A percentile compares a stretch with the other conserved stretches of the same genome.
Evolutionary conservation across 2,329 filamentous ascomycete genomes (phyloP).

Genomic region (Cladobotryum protrusum): DNA sequence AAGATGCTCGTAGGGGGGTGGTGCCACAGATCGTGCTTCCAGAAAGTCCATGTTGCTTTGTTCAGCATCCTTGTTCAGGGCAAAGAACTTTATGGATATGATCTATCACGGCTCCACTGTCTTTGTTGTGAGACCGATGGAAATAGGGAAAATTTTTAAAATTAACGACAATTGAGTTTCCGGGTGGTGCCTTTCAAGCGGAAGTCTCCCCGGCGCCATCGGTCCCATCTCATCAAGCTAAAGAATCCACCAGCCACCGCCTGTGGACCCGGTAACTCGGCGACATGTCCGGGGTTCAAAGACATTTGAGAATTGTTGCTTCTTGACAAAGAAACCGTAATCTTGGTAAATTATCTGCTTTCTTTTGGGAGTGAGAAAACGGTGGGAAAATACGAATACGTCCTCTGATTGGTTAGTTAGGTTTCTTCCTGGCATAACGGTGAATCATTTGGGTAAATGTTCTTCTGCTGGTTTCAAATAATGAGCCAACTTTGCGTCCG

Average conservation of each 20-base stretch:
- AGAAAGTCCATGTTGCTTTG: neutral
- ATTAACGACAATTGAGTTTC: conserved; percentile 18
- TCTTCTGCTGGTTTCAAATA: no score
- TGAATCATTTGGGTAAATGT: no score
- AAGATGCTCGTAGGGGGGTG: no score
- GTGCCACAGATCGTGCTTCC: no score
- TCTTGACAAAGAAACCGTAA: neutral
- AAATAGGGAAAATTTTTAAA: conserved; percentile 20
- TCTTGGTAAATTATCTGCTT: neutral
- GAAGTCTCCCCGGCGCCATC: conserved; percentile 29
- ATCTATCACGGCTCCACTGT: no score
- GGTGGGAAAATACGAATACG: neutral
- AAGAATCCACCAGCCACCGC: no score
- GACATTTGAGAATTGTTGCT: neutral
- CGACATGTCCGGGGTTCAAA: neutral
- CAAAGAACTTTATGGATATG: no score
- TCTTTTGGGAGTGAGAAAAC: neutral
- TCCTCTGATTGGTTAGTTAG: no score
- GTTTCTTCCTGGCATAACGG: no score
- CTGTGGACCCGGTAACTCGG: neutral
- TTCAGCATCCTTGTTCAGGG: neutral
- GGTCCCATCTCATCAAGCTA: neutral
- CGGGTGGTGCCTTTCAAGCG: conserved; percentile 14
- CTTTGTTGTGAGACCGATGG: neutral
- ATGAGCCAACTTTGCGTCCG: no score